Evolutionary conservation across 345 rosid species (phyloP), one percentile per base, ranked within the genome.

Genomic region (Populus tremula): DNA sequence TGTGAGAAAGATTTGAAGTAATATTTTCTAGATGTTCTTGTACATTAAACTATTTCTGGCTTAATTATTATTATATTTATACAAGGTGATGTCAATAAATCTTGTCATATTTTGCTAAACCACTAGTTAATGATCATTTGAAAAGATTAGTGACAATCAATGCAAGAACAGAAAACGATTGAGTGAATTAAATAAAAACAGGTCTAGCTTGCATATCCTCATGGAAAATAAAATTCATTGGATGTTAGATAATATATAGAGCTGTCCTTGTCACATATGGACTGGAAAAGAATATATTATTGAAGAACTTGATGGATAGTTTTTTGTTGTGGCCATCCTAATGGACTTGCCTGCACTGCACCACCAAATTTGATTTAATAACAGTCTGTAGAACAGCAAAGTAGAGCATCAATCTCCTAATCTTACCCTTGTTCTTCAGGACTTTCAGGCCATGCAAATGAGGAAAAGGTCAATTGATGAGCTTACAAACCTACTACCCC

Each of bases 391-490:
- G 29, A 16, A n/a, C 14, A 10, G 5, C 16, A 25, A 29, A 63
- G n/a, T 25, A 18, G 21, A 35, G 29, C 16, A 33, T 31, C 43
- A 6, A 41, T 73, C n/a, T 64, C 21, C 17, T 50, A 23, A 63
- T 71, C 35, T 0, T 12, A 23, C 25, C 8, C n/a, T 33, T 33
- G 8, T 7, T 65, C 21, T 33, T 76, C 73, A 83, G 85, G 84
- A 77, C 56, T 56, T 64, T 25, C 71, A 73, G 79, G 27, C 75
- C 49, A 70, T 56, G 4, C 53, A 68, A 35, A 77, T 62, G 39
- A 83, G 72, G 80, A 88, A 81, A 68, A 59, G 76, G 25, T 73
- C 77, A 23, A 67, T 33, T 27, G 27, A 20, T 25, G 81, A 83
- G 41, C 70, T 36, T 38, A 67, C 36, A 63, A 66, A 62, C 12